A percentile compares a stretch with the other conserved stretches of the same genome.
Conservation (phyloP, 2,329 filamentous ascomycete genomes). For the Alternaria arborescens region DNA sequence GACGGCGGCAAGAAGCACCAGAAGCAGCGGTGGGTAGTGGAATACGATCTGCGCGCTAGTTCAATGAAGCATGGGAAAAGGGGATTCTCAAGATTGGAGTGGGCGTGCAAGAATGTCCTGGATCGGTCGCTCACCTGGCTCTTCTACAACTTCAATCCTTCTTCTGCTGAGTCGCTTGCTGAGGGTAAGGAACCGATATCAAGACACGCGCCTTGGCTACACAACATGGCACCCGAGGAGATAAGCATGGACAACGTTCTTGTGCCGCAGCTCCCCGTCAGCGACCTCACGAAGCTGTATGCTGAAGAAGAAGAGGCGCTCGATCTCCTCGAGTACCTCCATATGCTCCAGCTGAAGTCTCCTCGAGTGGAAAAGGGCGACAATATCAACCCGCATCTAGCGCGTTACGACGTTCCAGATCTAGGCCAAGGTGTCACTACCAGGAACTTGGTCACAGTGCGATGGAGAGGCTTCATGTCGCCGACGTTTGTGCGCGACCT, state of each 20-base stretch:
- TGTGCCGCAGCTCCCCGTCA: slow-evolving; percentile 38
- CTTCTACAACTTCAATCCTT: slow-evolving; percentile 68
- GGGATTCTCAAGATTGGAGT: slow-evolving; percentile 78
- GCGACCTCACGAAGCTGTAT: slow-evolving; percentile 48
- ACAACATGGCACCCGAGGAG: slow-evolving; percentile 33
- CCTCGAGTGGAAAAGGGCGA: slow-evolving; percentile 68
- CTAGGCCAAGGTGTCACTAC: slow-evolving; percentile 27
- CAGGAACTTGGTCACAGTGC: slow-evolving; percentile 45
- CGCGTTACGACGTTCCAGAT: slow-evolving; percentile 69
- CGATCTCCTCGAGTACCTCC: slow-evolving; percentile 78
- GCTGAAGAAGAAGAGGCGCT: slow-evolving; percentile 71
- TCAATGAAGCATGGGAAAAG: slow-evolving; percentile 86
- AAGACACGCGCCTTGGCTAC: slow-evolving; percentile 45
- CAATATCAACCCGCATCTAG: slow-evolving; percentile 72
- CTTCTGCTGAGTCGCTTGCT: slow-evolving; percentile 30
- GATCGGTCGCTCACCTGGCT: slow-evolving; percentile 76
- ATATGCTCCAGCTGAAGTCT: slow-evolving; percentile 71
- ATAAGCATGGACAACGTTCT: slow-evolving; percentile 32
- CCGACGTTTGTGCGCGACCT: slow-evolving; percentile 44
- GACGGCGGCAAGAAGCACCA: slow-evolving; percentile 68
- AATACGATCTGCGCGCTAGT: slow-evolving; percentile 75
- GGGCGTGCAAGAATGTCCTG: slow-evolving; percentile 82
- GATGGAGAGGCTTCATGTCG: slow-evolving; percentile 57
- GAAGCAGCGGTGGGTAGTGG: slow-evolving; percentile 80
- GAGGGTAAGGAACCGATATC: slow-evolving; percentile 39